These are phyloP conservation scores for Phytophthora pinifolia DNA, from an alignment of 352 stramenopile species.

Conservation along the genomic window DNA sequence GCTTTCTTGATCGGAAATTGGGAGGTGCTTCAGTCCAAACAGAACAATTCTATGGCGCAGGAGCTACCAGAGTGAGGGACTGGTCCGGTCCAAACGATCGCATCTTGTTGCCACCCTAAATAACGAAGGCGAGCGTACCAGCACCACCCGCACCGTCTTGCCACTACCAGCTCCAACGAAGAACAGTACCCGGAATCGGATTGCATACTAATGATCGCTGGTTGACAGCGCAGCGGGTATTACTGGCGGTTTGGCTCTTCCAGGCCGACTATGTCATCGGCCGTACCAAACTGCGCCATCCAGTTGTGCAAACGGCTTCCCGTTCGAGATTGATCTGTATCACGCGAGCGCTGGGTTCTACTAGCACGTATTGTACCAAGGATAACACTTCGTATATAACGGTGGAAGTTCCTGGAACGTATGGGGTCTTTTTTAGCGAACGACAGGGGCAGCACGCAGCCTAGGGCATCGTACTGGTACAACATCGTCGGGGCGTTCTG, in stretches of 20 bases:
- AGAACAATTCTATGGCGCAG: background rate
- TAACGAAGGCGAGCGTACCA: background rate
- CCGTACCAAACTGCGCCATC: constrained; percentile 6
- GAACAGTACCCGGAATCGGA: no score
- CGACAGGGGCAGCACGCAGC: constrained; percentile 5
- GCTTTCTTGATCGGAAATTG: constrained; percentile 3
- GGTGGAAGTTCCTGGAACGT: constrained; percentile 11
- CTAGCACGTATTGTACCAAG: constrained; percentile 23
- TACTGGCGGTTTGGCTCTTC: constrained; percentile 16
- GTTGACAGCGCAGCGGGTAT: constrained; percentile 3
- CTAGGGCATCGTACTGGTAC: constrained; percentile 8
- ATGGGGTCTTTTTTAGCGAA: constrained; percentile 6
- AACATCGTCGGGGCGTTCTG: constrained; percentile 1
- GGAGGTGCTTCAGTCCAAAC: background rate
- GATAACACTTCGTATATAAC: constrained; percentile 14
- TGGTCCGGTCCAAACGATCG: background rate
- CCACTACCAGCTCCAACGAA: no score
- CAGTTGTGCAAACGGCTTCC: constrained; percentile 8
- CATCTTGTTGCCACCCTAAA: background rate
- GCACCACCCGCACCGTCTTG: background rate
- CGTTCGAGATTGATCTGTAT: constrained; percentile 27
- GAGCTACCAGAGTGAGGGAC: background rate
- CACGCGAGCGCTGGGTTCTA: constrained; percentile 31
- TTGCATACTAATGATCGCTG: background rate
- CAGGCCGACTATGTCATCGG: constrained; percentile 25